Evolutionary conservation across 495 filamentous ascomycete species (phyloP), one percentile per base, ranked within the genome.

Genomic region (Talaromyces thailandensis): DNA sequence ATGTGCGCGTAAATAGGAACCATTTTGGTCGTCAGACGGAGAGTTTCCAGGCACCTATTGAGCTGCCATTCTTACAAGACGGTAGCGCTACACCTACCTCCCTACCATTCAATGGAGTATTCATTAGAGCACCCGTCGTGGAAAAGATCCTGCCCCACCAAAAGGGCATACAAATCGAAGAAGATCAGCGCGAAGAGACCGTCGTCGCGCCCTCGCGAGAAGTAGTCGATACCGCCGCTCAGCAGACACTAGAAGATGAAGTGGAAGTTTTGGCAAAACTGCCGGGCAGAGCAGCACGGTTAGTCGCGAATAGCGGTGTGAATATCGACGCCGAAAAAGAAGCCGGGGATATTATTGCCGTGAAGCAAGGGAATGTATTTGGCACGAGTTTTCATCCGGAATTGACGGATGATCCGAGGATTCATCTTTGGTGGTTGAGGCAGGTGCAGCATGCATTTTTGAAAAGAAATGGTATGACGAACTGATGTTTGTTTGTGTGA

Each of bases 351-450:
- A 92, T 98, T 52, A 84, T 98, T 55, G 94, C 94, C 7, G 90
- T 98, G 51, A 81, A 83, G 62, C 93, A 98, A 74, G 90, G 90
- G 12, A 97, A 98, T 76, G 91, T 96, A 1, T 92, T 98, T 63
- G 95, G 92, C 6, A 98, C 92, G 6, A 96, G 92, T 70, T 98
- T 98, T 69, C 95, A 98, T 69, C 94, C 95, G 0, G 95, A 98
- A 72, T 73, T 98, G 69, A 98, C 93, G 24, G 85, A 84, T 24
- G 94, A 98, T 73, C 78, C 84, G 62, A 81, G 94, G 67, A 97
- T 98, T 67, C 94, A 98, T 74, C 75, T 84, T 3, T 98, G 94
- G 94, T 98, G 94, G 94, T 68, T 98, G 69, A 72, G 81, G 65
- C 82, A 92, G 71, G 90, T 97, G 56, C 72, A 74, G 62, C 68